Evolutionary conservation across 1,284 basidiomycete species (phyloP).

Genomic region (Ustilago lituana): DNA sequence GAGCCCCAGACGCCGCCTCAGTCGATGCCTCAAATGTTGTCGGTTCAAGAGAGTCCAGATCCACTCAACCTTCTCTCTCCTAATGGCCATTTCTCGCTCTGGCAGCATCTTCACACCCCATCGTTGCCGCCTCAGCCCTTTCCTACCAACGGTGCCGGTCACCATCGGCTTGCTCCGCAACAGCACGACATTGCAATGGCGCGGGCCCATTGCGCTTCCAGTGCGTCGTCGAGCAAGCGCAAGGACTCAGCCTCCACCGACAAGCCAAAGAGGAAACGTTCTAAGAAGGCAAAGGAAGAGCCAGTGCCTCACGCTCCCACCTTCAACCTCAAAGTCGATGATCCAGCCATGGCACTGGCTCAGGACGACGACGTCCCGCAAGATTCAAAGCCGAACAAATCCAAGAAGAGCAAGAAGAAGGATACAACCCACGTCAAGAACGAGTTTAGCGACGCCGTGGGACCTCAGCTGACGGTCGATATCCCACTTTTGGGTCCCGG

Average conservation of each 20-base stretch:
- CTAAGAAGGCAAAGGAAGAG: conserved; percentile 31
- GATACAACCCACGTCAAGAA: conserved; percentile 1
- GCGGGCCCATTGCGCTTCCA: background rate
- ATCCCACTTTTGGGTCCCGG: background rate
- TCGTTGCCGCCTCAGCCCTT: conserved; percentile 8
- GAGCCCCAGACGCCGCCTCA: conserved; percentile 37
- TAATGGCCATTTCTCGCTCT: conserved; percentile 26
- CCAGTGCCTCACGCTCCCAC: background rate
- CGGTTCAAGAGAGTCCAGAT: conserved; percentile 46
- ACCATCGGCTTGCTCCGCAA: conserved; percentile 1
- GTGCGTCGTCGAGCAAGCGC: conserved; percentile 15
- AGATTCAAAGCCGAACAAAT: conserved; percentile 1
- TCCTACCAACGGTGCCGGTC: conserved; percentile 2
- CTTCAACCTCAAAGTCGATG: conserved; percentile 10
- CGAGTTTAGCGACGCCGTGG: conserved; percentile 5
- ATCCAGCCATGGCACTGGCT: background rate
- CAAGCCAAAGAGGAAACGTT: conserved; percentile 27
- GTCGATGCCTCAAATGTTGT: background rate
- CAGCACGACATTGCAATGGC: conserved; percentile 12
- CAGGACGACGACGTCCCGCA: background rate
- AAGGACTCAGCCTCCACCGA: conserved; percentile 19
- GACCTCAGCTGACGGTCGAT: conserved; percentile 8
- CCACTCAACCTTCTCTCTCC: conserved; percentile 47
- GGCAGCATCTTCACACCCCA: conserved; percentile 16
- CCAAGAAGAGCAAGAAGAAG: conserved; percentile 22